A percentile compares a stretch with the other conserved stretches of the same genome.
These are phyloP conservation scores for Bromus sterilis DNA, from an alignment of 176 grass and related monocot species.

Conservation along the genomic window DNA sequence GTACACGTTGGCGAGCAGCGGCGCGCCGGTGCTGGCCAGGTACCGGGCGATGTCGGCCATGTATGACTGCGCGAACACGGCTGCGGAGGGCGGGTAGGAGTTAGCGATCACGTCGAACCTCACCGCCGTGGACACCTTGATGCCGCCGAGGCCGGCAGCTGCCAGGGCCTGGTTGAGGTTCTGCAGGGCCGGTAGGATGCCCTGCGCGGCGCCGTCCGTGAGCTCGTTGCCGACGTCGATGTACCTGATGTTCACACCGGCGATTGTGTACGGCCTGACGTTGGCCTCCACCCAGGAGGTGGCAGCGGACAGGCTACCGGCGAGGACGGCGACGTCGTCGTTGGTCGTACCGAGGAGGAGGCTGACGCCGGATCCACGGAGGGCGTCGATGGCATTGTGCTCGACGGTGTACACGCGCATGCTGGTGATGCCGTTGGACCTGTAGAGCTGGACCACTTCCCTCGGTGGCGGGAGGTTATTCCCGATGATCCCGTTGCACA, in stretches of 20 bases:
- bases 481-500: conserved; percentile 48
- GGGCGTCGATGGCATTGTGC: conserved; percentile 14
- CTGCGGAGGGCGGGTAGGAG: neutral
- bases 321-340: conserved; percentile 19
- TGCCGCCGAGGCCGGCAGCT: neutral
- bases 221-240: conserved; percentile 57
- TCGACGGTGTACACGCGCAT: conserved; percentile 39
- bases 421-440: conserved; percentile 20
- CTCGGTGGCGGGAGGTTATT: conserved; percentile 33
- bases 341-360: conserved; percentile 37
- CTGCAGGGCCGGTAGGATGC: neutral
- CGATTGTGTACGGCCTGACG: conserved; percentile 15
- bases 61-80: neutral
- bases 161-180: neutral
- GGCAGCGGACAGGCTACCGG: neutral
- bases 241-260: conserved; percentile 44
- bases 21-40: neutral
- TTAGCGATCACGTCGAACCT: neutral
- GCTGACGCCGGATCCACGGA: conserved; percentile 31
- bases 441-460: conserved; percentile 32
- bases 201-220: conserved; percentile 12
- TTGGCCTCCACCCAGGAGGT: conserved; percentile 25
- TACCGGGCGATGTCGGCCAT: neutral
- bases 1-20: neutral
- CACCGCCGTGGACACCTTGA: neutral